Base-by-base conservation (phyloP, 1,284 basidiomycete species). In the Rhizoctonia solani region DNA sequence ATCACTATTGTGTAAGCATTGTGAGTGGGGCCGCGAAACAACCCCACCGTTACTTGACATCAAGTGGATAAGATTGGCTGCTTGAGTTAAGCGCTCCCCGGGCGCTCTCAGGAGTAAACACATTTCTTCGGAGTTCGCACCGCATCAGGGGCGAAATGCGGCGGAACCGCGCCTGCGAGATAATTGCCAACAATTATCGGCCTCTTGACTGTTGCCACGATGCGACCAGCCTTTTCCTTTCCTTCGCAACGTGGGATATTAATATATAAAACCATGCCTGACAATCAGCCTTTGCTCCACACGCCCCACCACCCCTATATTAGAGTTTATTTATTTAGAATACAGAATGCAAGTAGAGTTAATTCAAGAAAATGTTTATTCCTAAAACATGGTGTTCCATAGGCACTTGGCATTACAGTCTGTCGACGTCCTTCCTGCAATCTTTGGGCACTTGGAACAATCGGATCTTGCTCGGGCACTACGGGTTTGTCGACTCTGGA, bases 401-500 rank as follows among this genome's bases (percentile, higher is more conserved):
- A 63, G 59, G 59, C 59, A 63, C 34, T 25, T n/a, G 19, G 59
- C 37, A 21, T 49, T 63, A 29, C 9, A 32, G 25, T 63, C 30
- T 25, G 47, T 49, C 2, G 59, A 63, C 21, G 42, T 63, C 21
- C 47, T 63, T 27, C 4, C 34, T 9, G n/a, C 30, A 27, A 23
- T 63, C 16, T 53, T 63, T 53, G 59, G 34, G 3, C 29, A 63
- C 37, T 25, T 63, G 25, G 49, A 50, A 19, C 59, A 50, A 25
- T 5, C 59, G 27, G 59, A 63, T 19, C 59, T 63, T 16, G 47
- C 59, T 63, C 59, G 59, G 30, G 59, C 59, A 5, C 16, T 63
- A 4, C 59, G 59, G 4, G 59, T 63, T 39, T 63, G 59, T n/a
- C 46, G 59, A 30, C 47, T 27, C 19, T 63, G 59, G 59, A 63